A percentile compares a stretch with the other conserved stretches of the same genome.
Evolutionary conservation across 768 basidiomycete genomes (phyloP).

Genomic region (Collybia mongolica): DNA sequence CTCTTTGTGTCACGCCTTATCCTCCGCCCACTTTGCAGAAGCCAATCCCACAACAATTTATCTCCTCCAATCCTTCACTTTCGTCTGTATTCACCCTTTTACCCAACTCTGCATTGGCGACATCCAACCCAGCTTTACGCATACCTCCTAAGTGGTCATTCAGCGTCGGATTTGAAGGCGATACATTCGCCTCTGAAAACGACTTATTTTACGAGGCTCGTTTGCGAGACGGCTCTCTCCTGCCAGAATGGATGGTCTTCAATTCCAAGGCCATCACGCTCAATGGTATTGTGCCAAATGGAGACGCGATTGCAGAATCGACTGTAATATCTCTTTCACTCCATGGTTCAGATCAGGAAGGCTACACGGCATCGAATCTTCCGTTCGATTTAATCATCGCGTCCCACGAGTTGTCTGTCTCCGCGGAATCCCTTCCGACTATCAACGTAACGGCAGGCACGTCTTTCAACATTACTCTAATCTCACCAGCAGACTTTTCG

Average conservation of each 20-base stretch:
- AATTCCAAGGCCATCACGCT: constrained; percentile 68
- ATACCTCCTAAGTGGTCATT: constrained; percentile 87
- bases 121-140: constrained; percentile 55
- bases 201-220: constrained; percentile 63
- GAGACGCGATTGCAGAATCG: constrained; percentile 35
- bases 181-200: constrained; percentile 52
- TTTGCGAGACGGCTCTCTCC: constrained; percentile 61
- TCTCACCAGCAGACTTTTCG: constrained; percentile 56
- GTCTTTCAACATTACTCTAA: constrained; percentile 49
- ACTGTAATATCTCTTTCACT: constrained; percentile 51
- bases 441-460: constrained; percentile 69
- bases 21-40: constrained; percentile 53
- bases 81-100: constrained; percentile 75
- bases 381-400: constrained; percentile 70
- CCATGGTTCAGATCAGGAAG: constrained; percentile 69
- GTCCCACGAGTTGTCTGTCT: constrained; percentile 61
- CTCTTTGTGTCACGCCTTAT: constrained; percentile 54
- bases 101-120: constrained; percentile 54
- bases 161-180: constrained; percentile 76
- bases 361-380: constrained; percentile 60
- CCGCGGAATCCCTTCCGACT: constrained; percentile 47
- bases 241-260: constrained; percentile 79
- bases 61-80: constrained; percentile 55
- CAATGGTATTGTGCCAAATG: constrained; percentile 69
- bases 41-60: constrained; percentile 62